Conservation (phyloP, 306 rosid species). For the Trifolium repens region DNA sequence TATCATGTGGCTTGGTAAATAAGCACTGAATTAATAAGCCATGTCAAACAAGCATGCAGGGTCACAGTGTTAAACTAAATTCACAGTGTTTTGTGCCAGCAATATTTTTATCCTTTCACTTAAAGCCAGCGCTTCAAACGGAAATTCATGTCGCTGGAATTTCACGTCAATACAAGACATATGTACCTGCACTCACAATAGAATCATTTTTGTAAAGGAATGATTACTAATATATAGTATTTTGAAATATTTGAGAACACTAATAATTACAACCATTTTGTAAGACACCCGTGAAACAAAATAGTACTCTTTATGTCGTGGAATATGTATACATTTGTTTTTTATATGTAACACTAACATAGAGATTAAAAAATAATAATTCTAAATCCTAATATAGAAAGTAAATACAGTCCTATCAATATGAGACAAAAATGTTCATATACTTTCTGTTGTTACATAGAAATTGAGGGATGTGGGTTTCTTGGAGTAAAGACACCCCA, state of each 20-base stretch:
- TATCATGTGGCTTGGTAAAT: slow-evolving; percentile 24
- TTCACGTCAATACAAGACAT: slow-evolving; percentile 46
- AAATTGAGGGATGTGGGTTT: background rate
- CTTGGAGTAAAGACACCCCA: no score
- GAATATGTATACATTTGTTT: background rate
- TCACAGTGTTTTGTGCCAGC: slow-evolving; percentile 35
- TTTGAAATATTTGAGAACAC: slow-evolving; percentile 11
- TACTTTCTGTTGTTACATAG: background rate
- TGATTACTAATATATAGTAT: slow-evolving; percentile 13
- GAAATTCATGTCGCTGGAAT: slow-evolving; percentile 48
- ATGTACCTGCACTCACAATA: slow-evolving; percentile 36
- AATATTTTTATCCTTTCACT: slow-evolving; percentile 27
- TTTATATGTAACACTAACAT: no score
- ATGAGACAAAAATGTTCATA: slow-evolving; percentile 13
- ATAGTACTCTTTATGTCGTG: background rate
- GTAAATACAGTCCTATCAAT: background rate
- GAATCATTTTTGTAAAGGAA: slow-evolving; percentile 27
- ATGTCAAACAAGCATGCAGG: slow-evolving; percentile 50
- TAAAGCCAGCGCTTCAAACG: slow-evolving; percentile 39
- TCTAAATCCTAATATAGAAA: background rate
- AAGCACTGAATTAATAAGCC: slow-evolving; percentile 47
- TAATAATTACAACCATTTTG: slow-evolving; percentile 39
- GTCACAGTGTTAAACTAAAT: slow-evolving; percentile 41
- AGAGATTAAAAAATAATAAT: background rate
- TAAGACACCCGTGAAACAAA: slow-evolving; percentile 41